Percentiles rank a stretch among this genome's conserved stretches.
Conservation (phyloP, 169 alveolate genomes). For the Plasmodium gonderi region DNA sequence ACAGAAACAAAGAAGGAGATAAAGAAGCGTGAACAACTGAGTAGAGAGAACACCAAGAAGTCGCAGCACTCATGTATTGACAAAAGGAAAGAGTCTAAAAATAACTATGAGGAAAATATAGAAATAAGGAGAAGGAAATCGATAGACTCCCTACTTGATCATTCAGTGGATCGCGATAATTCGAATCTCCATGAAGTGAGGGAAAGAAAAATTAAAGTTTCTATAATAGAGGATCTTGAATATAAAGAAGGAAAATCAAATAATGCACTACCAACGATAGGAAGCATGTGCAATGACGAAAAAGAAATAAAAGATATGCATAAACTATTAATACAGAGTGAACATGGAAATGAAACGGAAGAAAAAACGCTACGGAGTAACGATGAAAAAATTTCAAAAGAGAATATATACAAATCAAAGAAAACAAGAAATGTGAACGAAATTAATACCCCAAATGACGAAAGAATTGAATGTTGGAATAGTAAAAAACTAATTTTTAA, state of each 20-base stretch:
- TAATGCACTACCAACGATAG: not conserved
- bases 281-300: too few species aligned
- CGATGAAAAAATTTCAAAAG: not conserved
- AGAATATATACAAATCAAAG: not conserved
- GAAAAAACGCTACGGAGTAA: not conserved
- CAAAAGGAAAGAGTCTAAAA: not conserved
- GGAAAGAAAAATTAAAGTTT: not conserved
- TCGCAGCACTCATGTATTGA: not conserved
- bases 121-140: not conserved
- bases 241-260: not conserved
- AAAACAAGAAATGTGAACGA: not conserved
- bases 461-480: not conserved
- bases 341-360: not conserved
- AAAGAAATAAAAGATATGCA: too few species aligned
- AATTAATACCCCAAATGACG: not conserved
- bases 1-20: not conserved
- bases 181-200: not conserved
- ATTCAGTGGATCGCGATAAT: not conserved
- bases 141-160: not conserved
- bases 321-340: not conserved
- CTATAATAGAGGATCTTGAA: not conserved
- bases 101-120: not conserved
- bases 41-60: not conserved
- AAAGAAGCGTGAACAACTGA: not conserved
- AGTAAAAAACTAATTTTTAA: constrained; percentile 44